phyloP scores from a whole-genome alignment of 805 yeast species.

The Lipomyces orientalis region DNA sequence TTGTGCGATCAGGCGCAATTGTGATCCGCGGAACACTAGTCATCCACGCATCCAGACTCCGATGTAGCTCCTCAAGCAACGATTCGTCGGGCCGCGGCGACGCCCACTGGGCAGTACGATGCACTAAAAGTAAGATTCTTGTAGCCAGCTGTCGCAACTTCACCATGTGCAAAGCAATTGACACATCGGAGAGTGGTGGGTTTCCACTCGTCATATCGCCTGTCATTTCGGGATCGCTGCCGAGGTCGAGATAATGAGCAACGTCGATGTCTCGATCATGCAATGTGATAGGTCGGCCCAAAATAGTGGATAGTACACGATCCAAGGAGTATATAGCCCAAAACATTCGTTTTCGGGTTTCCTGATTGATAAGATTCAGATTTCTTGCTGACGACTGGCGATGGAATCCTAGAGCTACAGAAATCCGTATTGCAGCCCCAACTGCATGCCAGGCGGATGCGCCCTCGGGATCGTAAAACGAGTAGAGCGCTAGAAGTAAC shows the following conservation, averaged over 20 bases:
- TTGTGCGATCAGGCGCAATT: slow-evolving; percentile 28
- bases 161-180: slow-evolving; percentile 32
- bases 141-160: slow-evolving; percentile 24
- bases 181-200: slow-evolving; percentile 17
- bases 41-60: slow-evolving; percentile 22
- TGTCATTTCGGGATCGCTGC: slow-evolving; percentile 17
- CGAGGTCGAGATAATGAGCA: slow-evolving; percentile 18
- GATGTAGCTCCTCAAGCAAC: slow-evolving; percentile 22
- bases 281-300: slow-evolving; percentile 57
- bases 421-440: slow-evolving; percentile 42
- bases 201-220: slow-evolving; percentile 1
- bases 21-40: slow-evolving; percentile 18
- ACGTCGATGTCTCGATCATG: slow-evolving; percentile 57
- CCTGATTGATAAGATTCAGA: slow-evolving; percentile 35
- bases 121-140: slow-evolving; percentile 13
- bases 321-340: slow-evolving; percentile 43
- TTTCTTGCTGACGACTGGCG: slow-evolving; percentile 33
- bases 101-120: background rate
- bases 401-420: slow-evolving; percentile 41
- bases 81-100: background rate
- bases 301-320: slow-evolving; percentile 53
- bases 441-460: slow-evolving; percentile 44
- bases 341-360: slow-evolving; percentile 39
- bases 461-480: slow-evolving; percentile 41
- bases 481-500: slow-evolving; percentile 35